Evolutionary conservation across 371 early-diverging fungal species (phyloP).

Genomic region (Mortierella sp.): DNA sequence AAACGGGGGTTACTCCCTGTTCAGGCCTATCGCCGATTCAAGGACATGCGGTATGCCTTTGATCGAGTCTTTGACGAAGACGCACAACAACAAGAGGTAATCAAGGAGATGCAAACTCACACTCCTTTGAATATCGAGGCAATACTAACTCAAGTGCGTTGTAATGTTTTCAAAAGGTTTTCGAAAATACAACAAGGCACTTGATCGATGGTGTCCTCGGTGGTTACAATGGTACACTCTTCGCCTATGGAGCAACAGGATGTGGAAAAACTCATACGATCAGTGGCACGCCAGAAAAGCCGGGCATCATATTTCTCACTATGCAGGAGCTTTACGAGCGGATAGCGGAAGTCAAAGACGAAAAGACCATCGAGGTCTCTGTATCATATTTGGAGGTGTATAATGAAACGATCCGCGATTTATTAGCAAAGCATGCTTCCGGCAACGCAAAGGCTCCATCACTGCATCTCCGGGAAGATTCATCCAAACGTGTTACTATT

Average conservation of each 20-base stretch:
- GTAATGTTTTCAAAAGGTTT: slow-evolving; percentile 36
- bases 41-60: slow-evolving; percentile 64
- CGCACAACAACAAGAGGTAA: slow-evolving; percentile 63
- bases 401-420: slow-evolving; percentile 94
- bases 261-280: slow-evolving; percentile 85
- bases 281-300: slow-evolving; percentile 69
- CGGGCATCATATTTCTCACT: slow-evolving; percentile 80
- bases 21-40: slow-evolving; percentile 40
- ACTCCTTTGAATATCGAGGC: not conserved
- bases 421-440: slow-evolving; percentile 61
- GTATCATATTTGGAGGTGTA: slow-evolving; percentile 95
- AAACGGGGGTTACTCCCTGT: slow-evolving; percentile 30
- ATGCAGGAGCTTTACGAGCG: slow-evolving; percentile 78
- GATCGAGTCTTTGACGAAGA: slow-evolving; percentile 70
- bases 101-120: not conserved
- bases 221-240: slow-evolving; percentile 78
- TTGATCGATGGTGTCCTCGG: slow-evolving; percentile 63
- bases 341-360: slow-evolving; percentile 60
- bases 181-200: slow-evolving; percentile 60
- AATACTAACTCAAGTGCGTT: not conserved
- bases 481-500: slow-evolving; percentile 65
- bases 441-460: slow-evolving; percentile 36
- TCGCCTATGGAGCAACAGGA: slow-evolving; percentile 88
- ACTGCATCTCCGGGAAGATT: slow-evolving; percentile 82
- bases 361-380: slow-evolving; percentile 61